These are phyloP conservation scores for Euptelea pleiosperma DNA, from an alignment of 164 flowering plant genomes.

Conservation along the genomic window DNA sequence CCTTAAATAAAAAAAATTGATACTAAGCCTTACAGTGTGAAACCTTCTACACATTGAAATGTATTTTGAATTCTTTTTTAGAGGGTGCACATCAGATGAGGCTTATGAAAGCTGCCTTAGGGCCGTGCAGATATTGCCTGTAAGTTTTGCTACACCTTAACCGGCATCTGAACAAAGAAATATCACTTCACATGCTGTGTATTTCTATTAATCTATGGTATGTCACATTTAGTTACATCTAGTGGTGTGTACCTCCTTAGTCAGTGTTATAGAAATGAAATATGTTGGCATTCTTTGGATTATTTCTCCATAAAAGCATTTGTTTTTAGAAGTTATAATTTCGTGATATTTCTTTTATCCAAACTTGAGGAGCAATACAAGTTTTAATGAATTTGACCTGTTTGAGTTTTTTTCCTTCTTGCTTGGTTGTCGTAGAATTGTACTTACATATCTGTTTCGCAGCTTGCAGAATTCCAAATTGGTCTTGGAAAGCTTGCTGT, in stretches of 20 bases:
- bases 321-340: not conserved
- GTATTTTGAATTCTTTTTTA: constrained; percentile 18
- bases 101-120: constrained; percentile 89
- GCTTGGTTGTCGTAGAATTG: not conserved
- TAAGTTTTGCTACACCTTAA: constrained; percentile 28
- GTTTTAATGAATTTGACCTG: not conserved
- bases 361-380: not conserved
- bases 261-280: not conserved
- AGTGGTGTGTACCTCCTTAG: not conserved
- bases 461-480: constrained; percentile 86
- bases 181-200: not conserved
- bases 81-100: constrained; percentile 56
- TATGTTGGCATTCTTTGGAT: not conserved
- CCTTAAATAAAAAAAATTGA: not conserved
- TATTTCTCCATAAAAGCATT: not conserved
- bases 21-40: not conserved
- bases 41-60: not conserved
- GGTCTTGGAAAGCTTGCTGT: constrained; percentile 84
- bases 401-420: not conserved
- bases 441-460: constrained; percentile 20
- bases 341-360: not conserved
- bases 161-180: constrained; percentile 1
- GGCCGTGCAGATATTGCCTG: constrained; percentile 83
- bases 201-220: not conserved
- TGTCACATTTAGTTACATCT: not conserved